These are phyloP conservation scores for Henckelia pumila DNA, from an alignment of 257 asterid species.

Conservation along the genomic window DNA sequence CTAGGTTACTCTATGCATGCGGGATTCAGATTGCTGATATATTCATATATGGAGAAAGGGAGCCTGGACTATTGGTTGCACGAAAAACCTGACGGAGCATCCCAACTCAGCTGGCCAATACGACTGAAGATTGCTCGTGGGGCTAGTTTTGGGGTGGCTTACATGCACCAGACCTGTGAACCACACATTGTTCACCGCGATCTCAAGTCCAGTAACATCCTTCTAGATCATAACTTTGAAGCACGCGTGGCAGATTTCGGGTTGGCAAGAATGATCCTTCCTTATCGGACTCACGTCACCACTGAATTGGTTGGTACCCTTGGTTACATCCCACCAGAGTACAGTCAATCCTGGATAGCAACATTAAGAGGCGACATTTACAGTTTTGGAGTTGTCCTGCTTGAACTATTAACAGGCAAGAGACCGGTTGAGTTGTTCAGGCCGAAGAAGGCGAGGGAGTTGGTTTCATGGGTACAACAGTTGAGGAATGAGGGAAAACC, in stretches of 20 bases:
- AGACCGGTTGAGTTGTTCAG: slow-evolving; percentile 85
- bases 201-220: slow-evolving; percentile 90
- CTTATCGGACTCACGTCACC: slow-evolving; percentile 85
- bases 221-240: slow-evolving; percentile 72
- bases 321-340: slow-evolving; percentile 97
- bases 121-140: slow-evolving; percentile 75
- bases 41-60: slow-evolving; percentile 92
- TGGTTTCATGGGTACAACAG: slow-evolving; percentile 78
- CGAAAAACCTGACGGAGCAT: slow-evolving; percentile 78
- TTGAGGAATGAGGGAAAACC: slow-evolving; percentile 72
- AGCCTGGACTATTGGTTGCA: slow-evolving; percentile 96
- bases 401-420: slow-evolving; percentile 78
- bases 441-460: slow-evolving; percentile 68
- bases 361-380: slow-evolving; percentile 91
- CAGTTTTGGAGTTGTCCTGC: slow-evolving; percentile 92
- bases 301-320: slow-evolving; percentile 95
- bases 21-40: slow-evolving; percentile 74
- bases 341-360: slow-evolving; percentile 95
- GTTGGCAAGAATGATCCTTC: slow-evolving; percentile 78
- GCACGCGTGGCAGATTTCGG: slow-evolving; percentile 98
- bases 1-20: slow-evolving; percentile 92
- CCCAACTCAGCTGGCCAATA: slow-evolving; percentile 78
- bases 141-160: slow-evolving; percentile 79
- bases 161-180: slow-evolving; percentile 88
- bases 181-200: slow-evolving; percentile 98